A percentile compares a stretch with the other conserved stretches of the same genome.
These are phyloP conservation scores for Naganishia cerealis DNA, from an alignment of 1,284 basidiomycete genomes.

Conservation along the genomic window DNA sequence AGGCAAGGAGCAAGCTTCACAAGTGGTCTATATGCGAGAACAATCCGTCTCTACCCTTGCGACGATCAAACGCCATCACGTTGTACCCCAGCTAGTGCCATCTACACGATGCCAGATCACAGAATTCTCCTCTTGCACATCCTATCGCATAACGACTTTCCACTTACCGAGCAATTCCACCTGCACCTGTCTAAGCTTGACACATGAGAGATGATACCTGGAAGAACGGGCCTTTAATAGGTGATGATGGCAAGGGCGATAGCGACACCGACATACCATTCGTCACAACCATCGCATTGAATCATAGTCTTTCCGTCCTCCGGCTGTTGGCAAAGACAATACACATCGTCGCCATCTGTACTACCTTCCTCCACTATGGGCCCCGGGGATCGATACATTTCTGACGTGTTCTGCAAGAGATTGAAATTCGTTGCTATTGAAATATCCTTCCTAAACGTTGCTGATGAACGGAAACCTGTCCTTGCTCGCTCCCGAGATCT, in stretches of 20 bases:
- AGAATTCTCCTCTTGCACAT: background rate
- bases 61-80: background rate
- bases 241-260: background rate
- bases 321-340: constrained; percentile 57
- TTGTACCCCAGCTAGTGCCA: background rate
- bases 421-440: too few relatives aligned
- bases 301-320: constrained; percentile 44
- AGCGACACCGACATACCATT: constrained; percentile 6
- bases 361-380: background rate
- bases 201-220: constrained; percentile 19
- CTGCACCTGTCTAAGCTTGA: constrained; percentile 3
- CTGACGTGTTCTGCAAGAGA: background rate
- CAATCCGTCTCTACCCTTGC: background rate
- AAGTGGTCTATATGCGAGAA: background rate
- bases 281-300: constrained; percentile 19
- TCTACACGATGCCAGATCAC: background rate
- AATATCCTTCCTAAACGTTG: too few relatives aligned
- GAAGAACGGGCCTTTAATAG: background rate
- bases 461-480: too few relatives aligned
- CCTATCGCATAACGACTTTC: background rate
- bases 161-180: constrained; percentile 24
- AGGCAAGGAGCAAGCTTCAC: background rate
- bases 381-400: background rate
- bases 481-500: too few relatives aligned
- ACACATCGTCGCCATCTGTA: constrained; percentile 57